Base-by-base conservation (phyloP, 768 basidiomycete species). In the Calocera cornea region DNA sequence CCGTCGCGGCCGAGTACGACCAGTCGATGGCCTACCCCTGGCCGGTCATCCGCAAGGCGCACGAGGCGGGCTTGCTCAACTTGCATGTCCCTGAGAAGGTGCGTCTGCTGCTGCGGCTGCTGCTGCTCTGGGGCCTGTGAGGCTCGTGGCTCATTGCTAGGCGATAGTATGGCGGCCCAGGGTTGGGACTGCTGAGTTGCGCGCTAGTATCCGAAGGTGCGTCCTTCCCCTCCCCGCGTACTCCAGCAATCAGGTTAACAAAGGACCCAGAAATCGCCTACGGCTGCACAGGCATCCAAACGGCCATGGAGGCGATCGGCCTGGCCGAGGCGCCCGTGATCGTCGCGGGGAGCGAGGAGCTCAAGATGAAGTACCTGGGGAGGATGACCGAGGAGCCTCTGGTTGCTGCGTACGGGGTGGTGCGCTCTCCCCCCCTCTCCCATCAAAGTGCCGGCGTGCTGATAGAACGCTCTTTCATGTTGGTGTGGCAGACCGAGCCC, bases 301-400 rank as follows among this genome's bases (percentile, higher is more conserved):
- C 76, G 22, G 78, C 77, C 0, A 77, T 78, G 71, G 77, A 78
- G 64, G 77, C 77, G 2, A 77, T 76, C 66, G 77, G 77, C 2
- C 71, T 77, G 27, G 78, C 76, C 0, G 73, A 75, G 31, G 76
- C 77, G 2, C 76, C 77, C 0, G 34, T 78, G 22, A 76, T 77
- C 41, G 72, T 77, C 31, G 76, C 76, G 3, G 77, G 74, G 33
- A 73, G 71, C 17, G 72, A 76, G n/a, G 74, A 74, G 49, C 75
- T 71, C n/a, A 79, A 78, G 71, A 69, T 34, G 65, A 78, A 77
- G 70, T 78, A 78, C 67, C 70, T 78, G 14, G 78, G 78, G 1
- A 69, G 78, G n/a, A 74, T 78, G 72, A 74, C 74, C 0, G 78
- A 78, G 64, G 78, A 76, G 68, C 77, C 77, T 2, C 68, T 79